Evolutionary conservation across 108 stramenopile genomes (phyloP).

Genomic region (Discostella pseudostelligera): DNA sequence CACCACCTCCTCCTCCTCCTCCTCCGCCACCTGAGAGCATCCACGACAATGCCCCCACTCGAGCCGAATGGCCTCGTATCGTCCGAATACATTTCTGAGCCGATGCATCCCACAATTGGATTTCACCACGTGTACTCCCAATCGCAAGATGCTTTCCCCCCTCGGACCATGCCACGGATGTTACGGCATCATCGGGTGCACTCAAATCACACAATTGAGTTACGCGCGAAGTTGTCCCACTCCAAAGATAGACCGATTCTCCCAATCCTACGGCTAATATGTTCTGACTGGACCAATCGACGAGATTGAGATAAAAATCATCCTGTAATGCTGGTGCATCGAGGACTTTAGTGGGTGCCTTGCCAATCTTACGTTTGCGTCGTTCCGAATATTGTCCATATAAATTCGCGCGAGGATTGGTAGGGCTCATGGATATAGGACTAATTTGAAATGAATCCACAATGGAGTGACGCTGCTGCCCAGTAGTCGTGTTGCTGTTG

Average conservation of each 20-base stretch:
- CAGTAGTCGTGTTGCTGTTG: too few species aligned
- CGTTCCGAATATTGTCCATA: constrained; percentile 58
- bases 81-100: constrained; percentile 78
- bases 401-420: constrained; percentile 65
- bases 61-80: constrained; percentile 84
- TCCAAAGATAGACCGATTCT: constrained; percentile 92
- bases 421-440: constrained; percentile 51
- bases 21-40: constrained; percentile 33
- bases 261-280: constrained; percentile 98
- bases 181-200: constrained; percentile 63
- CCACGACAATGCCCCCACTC: constrained; percentile 95
- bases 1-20: constrained; percentile 6
- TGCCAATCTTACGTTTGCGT: constrained; percentile 78
- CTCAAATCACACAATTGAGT: constrained; percentile 86
- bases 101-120: constrained; percentile 93
- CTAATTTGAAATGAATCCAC: constrained; percentile 80
- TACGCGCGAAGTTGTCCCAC: constrained; percentile 89
- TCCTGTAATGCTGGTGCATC: constrained; percentile 98
- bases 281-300: constrained; percentile 95
- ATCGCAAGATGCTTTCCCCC: constrained; percentile 91
- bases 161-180: constrained; percentile 94
- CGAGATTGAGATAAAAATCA: constrained; percentile 98
- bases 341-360: constrained; percentile 97
- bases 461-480: constrained; percentile 49
- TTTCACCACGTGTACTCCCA: constrained; percentile 86